phyloP scores from a whole-genome alignment of 441 rosid genomes.

The California macrophylla region DNA sequence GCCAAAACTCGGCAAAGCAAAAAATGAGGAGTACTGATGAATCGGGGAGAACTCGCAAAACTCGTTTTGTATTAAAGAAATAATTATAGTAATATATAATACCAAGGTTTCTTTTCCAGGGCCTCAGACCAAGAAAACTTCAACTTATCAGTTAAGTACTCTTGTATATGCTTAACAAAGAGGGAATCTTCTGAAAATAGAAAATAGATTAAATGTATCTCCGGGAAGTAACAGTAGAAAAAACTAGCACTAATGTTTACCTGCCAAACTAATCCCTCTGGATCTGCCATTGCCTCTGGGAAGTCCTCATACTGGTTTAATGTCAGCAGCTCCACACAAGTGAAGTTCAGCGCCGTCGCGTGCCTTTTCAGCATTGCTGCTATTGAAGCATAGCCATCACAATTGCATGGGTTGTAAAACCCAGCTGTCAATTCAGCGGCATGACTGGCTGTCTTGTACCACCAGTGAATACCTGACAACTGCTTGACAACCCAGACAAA shows the following conservation, averaged over 20 bases:
- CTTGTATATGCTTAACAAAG: too few species aligned
- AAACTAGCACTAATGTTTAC: conserved; percentile 26
- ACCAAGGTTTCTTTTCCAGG: background rate
- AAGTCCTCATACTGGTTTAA: conserved; percentile 53
- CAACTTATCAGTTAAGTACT: background rate
- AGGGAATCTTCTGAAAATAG: too few species aligned
- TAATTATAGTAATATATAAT: too few species aligned
- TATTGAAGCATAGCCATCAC: conserved; percentile 79
- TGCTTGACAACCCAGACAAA: conserved; percentile 43
- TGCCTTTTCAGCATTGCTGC: conserved; percentile 58
- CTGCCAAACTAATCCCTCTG: conserved; percentile 83
- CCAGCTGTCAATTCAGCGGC: conserved; percentile 94
- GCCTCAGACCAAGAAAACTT: background rate
- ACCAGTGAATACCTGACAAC: conserved; percentile 91
- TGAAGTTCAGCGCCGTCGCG: conserved; percentile 54
- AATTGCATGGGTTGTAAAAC: conserved; percentile 76
- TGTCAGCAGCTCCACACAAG: conserved; percentile 35
- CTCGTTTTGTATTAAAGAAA: too few species aligned
- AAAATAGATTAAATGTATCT: too few species aligned
- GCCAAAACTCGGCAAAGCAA: too few species aligned
- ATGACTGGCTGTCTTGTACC: conserved; percentile 94
- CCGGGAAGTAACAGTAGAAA: background rate
- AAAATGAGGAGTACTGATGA: too few species aligned
- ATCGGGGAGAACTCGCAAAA: too few species aligned
- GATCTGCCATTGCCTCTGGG: conserved; percentile 48